These are phyloP conservation scores for Kurtzmaniella cleridarum DNA, from an alignment of 805 yeast species.

Conservation along the genomic window DNA sequence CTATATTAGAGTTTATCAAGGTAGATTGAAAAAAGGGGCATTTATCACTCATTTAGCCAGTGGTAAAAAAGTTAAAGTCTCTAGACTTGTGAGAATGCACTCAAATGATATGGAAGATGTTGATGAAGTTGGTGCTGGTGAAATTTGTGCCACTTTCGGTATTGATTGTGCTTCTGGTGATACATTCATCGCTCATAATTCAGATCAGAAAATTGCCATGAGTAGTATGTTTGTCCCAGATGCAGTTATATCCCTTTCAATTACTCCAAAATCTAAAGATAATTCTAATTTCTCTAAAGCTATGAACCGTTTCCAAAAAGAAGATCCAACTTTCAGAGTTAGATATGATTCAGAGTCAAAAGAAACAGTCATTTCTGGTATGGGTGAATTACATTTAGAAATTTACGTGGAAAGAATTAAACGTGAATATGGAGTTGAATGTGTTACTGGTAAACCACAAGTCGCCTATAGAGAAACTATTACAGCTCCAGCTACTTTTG, in stretches of 20 bases:
- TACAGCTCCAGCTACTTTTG: conserved; percentile 61
- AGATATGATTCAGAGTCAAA: conserved; percentile 85
- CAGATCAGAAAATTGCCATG: conserved; percentile 73
- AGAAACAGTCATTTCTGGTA: conserved; percentile 92
- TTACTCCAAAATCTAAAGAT: conserved; percentile 84
- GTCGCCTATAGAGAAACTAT: conserved; percentile 97
- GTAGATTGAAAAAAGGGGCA: conserved; percentile 84
- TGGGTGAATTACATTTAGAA: conserved; percentile 97
- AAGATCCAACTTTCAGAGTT: conserved; percentile 97
- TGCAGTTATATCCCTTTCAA: conserved; percentile 92
- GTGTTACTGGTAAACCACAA: conserved; percentile 95
- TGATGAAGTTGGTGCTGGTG: conserved; percentile 93
- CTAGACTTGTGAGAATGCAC: conserved; percentile 97
- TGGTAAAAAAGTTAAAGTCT: conserved; percentile 88
- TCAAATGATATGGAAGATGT: conserved; percentile 99
- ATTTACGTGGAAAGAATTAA: conserved; percentile 97
- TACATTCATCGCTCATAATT: conserved; percentile 80
- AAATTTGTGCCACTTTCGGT: conserved; percentile 98
- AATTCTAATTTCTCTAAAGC: conserved; percentile 90
- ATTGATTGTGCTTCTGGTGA: conserved; percentile 99
- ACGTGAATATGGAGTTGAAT: conserved; percentile 94
- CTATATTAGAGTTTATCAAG: conserved; percentile 95
- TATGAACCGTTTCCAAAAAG: conserved; percentile 94
- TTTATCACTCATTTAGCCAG: conserved; percentile 84
- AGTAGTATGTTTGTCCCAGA: conserved; percentile 98